phyloP scores from a whole-genome alignment of 2,329 filamentous ascomycete genomes.

The Scleromitrula shiraiana region DNA sequence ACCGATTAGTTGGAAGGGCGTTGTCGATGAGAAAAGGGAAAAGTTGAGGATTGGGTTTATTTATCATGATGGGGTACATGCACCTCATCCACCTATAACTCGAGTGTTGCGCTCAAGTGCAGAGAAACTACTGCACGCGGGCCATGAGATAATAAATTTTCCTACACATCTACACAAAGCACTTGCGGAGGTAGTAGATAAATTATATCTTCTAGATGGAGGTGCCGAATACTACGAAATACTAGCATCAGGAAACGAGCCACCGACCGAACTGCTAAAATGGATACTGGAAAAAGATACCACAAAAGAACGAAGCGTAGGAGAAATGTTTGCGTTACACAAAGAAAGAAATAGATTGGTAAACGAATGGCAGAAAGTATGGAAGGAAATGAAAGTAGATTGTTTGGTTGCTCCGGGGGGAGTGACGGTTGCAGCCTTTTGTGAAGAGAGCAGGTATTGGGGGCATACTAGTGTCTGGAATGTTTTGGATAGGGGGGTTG shows the following conservation, averaged over 20 bases:
- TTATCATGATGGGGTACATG: conserved; percentile 18
- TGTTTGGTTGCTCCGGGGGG: conserved; percentile 9
- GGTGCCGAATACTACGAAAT: conserved; percentile 13
- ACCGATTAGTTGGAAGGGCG: conserved; percentile 40
- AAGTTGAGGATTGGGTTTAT: conserved; percentile 31
- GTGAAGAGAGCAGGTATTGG: conserved; percentile 13
- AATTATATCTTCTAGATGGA: conserved; percentile 11
- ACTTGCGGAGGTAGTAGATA: neutral
- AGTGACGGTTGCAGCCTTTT: conserved; percentile 4
- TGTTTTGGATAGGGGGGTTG: conserved; percentile 10
- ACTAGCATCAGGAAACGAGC: conserved; percentile 14
- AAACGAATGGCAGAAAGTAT: conserved; percentile 14
- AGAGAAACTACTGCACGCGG: neutral
- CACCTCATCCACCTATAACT: conserved; percentile 12
- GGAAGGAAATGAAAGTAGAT: conserved; percentile 16
- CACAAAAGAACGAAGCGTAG: accelerated
- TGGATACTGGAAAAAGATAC: conserved; percentile 13
- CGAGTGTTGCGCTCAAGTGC: neutral
- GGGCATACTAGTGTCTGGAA: conserved; percentile 13
- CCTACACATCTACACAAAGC: neutral
- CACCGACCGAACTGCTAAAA: conserved; percentile 13
- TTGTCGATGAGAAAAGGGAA: neutral
- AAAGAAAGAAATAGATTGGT: conserved; percentile 29
- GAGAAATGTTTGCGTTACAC: neutral
- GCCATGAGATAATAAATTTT: neutral